Evolutionary conservation across 2,329 filamentous ascomycete genomes (phyloP), one percentile per base, ranked within the genome.

Genomic region (Pyricularia pennisetigena): DNA sequence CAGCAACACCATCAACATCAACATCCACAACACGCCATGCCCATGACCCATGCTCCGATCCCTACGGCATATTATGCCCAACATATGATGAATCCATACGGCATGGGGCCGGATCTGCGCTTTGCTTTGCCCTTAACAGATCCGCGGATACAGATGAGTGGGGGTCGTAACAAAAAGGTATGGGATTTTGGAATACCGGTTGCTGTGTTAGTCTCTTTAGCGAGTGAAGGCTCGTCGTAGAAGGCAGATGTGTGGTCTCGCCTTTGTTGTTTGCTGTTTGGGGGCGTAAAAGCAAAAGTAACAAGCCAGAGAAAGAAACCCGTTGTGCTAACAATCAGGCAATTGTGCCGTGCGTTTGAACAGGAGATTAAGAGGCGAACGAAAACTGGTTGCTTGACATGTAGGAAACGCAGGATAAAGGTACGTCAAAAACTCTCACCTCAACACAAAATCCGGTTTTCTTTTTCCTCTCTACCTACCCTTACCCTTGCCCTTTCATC

Each of bases 311-410:
- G 41, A 49, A 49, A 49, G 16, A n/a, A 49, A 49, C 6, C 6
- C 41, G 7, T 35, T 49, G 16, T 49, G 41, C 41, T 49, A 49
- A 49, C 41, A 49, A n/a, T n/a, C 20, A 49, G 41, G 41, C 41
- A 16, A 20, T n/a, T n/a, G 41, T 9, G 41, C 41, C 41, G 63
- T 57, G n/a, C 63, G 29, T 64, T 65, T 49, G 23, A 30, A 67
- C 75, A 88, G 85, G 85, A 88, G 75, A 88, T 88, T 74, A 88
- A 87, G 76, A 82, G 85, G 70, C 82, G 85, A 72, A 88, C 85
- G 64, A 88, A 88, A 76, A 88, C 85, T 1, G 85, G 85, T n/a
- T 88, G 85, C 72, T 76, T 88, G 75, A 88, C 85, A 63, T 88
- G 85, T 76, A 83, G 85, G 68, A 87, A 86, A 74, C 82, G 85